phyloP scores from a whole-genome alignment of 768 basidiomycete species.

The Podaxis sp. region DNA sequence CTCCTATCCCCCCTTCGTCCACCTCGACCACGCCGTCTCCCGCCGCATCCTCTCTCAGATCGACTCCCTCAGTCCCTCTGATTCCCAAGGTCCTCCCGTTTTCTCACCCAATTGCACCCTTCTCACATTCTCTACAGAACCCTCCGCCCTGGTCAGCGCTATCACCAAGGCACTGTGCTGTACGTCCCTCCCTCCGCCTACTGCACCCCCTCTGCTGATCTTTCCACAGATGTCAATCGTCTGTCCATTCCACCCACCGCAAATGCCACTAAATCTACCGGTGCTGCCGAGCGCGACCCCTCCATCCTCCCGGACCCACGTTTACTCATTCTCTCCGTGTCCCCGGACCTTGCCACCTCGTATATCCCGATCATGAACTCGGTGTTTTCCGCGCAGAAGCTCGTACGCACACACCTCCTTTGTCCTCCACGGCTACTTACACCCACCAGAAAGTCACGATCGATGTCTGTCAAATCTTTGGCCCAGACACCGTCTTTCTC shows the following conservation, averaged over 20 bases:
- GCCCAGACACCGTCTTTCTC: slow-evolving; percentile 89
- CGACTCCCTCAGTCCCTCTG: slow-evolving; percentile 38
- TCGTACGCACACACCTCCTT: slow-evolving; percentile 50
- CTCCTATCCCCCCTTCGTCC: slow-evolving; percentile 80
- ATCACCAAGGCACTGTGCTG: slow-evolving; percentile 92
- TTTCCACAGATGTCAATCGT: slow-evolving; percentile 39
- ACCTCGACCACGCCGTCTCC: slow-evolving; percentile 69
- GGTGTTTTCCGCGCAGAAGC: slow-evolving; percentile 98
- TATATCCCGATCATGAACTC: slow-evolving; percentile 99
- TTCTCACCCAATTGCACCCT: too few relatives aligned
- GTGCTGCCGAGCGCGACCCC: slow-evolving; percentile 30
- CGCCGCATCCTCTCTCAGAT: slow-evolving; percentile 63
- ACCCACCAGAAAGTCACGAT: slow-evolving; percentile 85
- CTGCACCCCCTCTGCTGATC: slow-evolving; percentile 2
- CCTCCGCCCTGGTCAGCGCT: slow-evolving; percentile 81
- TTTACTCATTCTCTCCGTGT: slow-evolving; percentile 80
- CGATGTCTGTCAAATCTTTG: slow-evolving; percentile 91
- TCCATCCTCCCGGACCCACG: slow-evolving; percentile 36
- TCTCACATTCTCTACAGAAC: slow-evolving; percentile 33
- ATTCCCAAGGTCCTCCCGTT: slow-evolving; percentile 18
- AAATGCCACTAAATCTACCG: slow-evolving; percentile 25
- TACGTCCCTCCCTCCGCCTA: slow-evolving; percentile 34
- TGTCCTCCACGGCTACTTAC: slow-evolving; percentile 14
- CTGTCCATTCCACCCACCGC: slow-evolving; percentile 26
- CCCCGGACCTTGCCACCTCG: slow-evolving; percentile 83